Conservation (phyloP, 371 early-diverging fungal genomes). For the Nematocida sp. region DNA sequence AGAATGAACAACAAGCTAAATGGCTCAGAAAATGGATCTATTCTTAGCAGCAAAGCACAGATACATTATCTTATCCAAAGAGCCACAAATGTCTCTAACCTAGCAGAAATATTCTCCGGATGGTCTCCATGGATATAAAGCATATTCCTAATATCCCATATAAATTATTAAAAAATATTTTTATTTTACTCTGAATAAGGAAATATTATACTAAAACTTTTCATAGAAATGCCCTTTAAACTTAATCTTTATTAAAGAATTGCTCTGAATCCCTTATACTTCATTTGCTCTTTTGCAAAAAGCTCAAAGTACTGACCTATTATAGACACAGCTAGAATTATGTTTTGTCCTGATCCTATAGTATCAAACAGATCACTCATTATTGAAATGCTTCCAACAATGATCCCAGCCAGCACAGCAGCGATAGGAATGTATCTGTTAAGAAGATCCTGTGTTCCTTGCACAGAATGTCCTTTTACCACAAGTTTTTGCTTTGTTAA, state of each 20-base stretch:
- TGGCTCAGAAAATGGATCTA: constrained; percentile 46
- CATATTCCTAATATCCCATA: background rate
- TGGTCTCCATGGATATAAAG: constrained; percentile 53
- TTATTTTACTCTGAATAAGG: no score
- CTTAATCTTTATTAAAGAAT: constrained; percentile 51
- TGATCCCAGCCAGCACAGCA: constrained; percentile 82
- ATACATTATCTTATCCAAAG: constrained; percentile 41
- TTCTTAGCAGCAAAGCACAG: constrained; percentile 42
- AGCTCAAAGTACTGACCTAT: constrained; percentile 77
- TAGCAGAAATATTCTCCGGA: constrained; percentile 45
- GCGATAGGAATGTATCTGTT: constrained; percentile 92
- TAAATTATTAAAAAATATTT: background rate
- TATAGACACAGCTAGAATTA: constrained; percentile 92
- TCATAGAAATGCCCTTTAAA: no score
- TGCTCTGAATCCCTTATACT: constrained; percentile 53
- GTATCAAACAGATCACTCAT: constrained; percentile 79
- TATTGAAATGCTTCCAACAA: constrained; percentile 84
- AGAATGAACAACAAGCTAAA: constrained; percentile 44
- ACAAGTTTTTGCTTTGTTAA: constrained; percentile 91
- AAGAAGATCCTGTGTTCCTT: constrained; percentile 89
- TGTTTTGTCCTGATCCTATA: constrained; percentile 97
- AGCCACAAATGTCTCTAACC: constrained; percentile 38
- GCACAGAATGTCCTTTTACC: constrained; percentile 84
- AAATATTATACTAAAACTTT: no score
- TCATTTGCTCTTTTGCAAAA: constrained; percentile 68